Evolutionary conservation across 2,329 filamentous ascomycete species (phyloP).

Genomic region (Phyllosticta citriasiana): DNA sequence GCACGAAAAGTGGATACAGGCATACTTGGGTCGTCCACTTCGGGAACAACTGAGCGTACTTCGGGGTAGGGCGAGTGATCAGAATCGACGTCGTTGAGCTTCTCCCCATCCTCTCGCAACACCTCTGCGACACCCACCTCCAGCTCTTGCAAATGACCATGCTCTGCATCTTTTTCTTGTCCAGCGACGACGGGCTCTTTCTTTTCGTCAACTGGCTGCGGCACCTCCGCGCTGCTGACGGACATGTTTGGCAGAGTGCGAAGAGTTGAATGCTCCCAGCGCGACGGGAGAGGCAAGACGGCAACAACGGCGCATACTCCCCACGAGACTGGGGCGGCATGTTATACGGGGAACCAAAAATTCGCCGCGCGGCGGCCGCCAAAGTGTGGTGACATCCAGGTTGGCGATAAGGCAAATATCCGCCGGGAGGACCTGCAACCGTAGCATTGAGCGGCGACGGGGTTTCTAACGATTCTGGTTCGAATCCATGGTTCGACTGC

Average conservation of each 20-base stretch:
- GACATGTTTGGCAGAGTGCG: neutral
- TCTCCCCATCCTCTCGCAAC: neutral
- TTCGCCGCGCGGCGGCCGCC: neutral
- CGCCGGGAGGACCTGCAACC: neutral
- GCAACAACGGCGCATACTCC: neutral
- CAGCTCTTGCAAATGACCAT: slow-evolving; percentile 5
- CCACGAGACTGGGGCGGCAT: neutral
- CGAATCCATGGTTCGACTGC: neutral
- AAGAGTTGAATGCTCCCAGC: neutral
- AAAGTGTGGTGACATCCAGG: neutral
- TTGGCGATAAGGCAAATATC: neutral
- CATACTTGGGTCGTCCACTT: slow-evolving; percentile 7
- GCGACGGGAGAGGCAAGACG: neutral
- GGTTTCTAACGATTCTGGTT: neutral
- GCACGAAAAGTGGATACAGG: slow-evolving; percentile 5
- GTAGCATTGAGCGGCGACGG: neutral
- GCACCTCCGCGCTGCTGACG: neutral
- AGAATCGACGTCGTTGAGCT: slow-evolving; percentile 4
- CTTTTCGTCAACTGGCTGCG: slow-evolving; percentile 1
- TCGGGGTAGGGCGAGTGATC: slow-evolving; percentile 9
- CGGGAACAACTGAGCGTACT: slow-evolving; percentile 7
- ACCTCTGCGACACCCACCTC: slow-evolving; percentile 6
- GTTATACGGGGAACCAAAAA: neutral
- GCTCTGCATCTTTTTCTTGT: slow-evolving; percentile 3
- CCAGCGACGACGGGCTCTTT: neutral